Conservation (phyloP, 2,329 filamentous ascomycete genomes). For the Trichoderma lentiforme region DNA sequence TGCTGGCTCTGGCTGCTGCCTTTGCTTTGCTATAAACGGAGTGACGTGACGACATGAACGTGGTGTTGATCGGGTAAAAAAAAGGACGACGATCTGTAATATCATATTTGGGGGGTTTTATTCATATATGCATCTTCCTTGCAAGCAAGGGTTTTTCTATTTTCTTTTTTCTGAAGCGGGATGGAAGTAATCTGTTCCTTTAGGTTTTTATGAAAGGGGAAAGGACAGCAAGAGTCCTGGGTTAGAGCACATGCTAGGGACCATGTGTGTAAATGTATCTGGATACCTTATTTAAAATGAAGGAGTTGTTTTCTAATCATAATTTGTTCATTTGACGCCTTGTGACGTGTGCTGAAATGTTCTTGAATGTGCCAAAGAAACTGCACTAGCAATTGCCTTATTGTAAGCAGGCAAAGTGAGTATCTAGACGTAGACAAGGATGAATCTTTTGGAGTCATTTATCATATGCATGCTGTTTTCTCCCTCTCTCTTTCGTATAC, state of each 20-base stretch:
- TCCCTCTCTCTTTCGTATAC: too few species aligned
- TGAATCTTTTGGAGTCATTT: neutral
- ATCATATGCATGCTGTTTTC: neutral
- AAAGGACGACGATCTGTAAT: constrained; percentile 15
- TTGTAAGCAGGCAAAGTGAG: neutral
- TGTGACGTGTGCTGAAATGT: neutral
- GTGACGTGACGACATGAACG: constrained; percentile 9
- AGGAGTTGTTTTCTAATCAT: neutral
- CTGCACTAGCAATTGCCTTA: neutral
- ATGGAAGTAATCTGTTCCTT: neutral
- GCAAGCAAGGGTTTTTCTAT: constrained; percentile 13
- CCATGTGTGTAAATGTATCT: constrained; percentile 18
- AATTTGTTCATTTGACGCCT: neutral
- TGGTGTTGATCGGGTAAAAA: neutral
- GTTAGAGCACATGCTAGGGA: constrained; percentile 18
- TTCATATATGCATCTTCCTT: constrained; percentile 20
- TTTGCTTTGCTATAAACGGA: constrained; percentile 39
- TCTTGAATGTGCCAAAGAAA: neutral
- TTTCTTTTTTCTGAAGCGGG: constrained; percentile 11
- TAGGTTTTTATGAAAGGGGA: constrained; percentile 9
- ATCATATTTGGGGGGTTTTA: constrained; percentile 7
- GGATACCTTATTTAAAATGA: constrained; percentile 14
- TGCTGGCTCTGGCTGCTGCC: constrained; percentile 43
- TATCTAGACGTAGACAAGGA: neutral
- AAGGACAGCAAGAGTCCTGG: constrained; percentile 11